Conservation (phyloP, 2,329 filamentous ascomycete species). For the Didymellaceae sp. region DNA sequence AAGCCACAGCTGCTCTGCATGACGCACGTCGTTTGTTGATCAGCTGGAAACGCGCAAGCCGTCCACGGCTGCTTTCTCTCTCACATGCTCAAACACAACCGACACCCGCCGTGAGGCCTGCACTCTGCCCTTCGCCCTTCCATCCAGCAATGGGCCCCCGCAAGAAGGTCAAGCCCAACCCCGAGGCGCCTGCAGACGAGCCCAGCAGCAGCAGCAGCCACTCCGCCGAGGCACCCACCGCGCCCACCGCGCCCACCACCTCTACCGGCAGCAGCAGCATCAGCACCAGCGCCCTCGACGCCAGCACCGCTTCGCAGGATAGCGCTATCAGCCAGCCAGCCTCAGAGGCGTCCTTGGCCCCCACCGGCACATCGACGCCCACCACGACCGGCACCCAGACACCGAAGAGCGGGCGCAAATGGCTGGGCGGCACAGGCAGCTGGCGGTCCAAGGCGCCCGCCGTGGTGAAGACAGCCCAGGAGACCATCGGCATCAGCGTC, state of each 20-base stretch:
- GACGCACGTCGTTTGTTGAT: not conserved
- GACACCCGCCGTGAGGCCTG: constrained; percentile 20
- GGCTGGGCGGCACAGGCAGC: constrained; percentile 53
- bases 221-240: not conserved
- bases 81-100: constrained; percentile 6
- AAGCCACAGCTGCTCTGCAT: too few relatives aligned
- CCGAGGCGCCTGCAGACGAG: constrained; percentile 35
- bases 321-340: constrained; percentile 20
- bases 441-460: constrained; percentile 56
- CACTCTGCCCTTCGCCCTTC: constrained; percentile 24
- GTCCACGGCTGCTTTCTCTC: too few relatives aligned
- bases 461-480: constrained; percentile 54
- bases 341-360: constrained; percentile 20
- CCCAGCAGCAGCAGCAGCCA: too few relatives aligned
- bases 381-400: constrained; percentile 25
- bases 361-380: constrained; percentile 23
- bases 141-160: constrained; percentile 47
- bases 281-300: constrained; percentile 1
- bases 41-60: constrained; percentile 12
- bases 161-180: constrained; percentile 52
- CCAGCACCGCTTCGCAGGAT: constrained; percentile 25
- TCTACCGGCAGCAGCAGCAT: not conserved
- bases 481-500: constrained; percentile 54
- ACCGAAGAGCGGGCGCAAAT: constrained; percentile 42
- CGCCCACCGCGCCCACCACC: constrained; percentile 23